Evolutionary conservation across 768 basidiomycete genomes (phyloP), one percentile per base, ranked within the genome.

Genomic region (Pisolithus albus): DNA sequence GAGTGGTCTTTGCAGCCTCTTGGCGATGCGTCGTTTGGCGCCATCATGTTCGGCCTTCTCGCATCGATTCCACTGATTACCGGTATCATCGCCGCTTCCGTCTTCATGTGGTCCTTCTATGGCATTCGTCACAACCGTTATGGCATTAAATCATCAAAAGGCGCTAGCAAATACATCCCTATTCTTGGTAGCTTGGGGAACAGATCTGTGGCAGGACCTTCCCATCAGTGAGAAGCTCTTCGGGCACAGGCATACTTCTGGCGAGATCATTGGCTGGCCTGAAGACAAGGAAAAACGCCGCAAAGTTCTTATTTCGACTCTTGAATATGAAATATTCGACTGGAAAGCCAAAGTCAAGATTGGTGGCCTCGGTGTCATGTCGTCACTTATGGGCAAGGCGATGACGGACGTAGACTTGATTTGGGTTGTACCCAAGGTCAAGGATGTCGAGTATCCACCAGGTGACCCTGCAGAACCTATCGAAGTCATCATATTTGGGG

Each of bases 281-380:
- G 93, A 96, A 64, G 86, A 88, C 71, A 87, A 85, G 72, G 78
- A 84, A 61, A 96, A 95, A 70, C 83, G 92, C 45, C 79, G 93
- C 65, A 91, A 87, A 67, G 91, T 94, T 24, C 78, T 96, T 42
- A 96, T 96, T 54, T 74, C 93, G 16, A 95, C 93, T 0, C 77
- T 96, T 47, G 93, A 96, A 70, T 96, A 96, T 70, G 93, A 96
- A 67, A 88, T 96, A 64, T 83, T 96, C 62, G 93, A 95, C 64
- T 96, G 93, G 92, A 94, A 94, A 70, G 70, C 94, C 55, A 96
- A 96, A 70, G 93, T 96, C 75, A 95, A 95, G 76, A 95, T 95
- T 57, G 93, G 93, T 72, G 93, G 93, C 69, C 77, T 96, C 18
- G 93, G 93, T 76, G 93, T 95, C 72, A 96, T 96, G 93, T 95